Conservation (phyloP, 1,139 yeast species). For the Hansenula anomala region DNA sequence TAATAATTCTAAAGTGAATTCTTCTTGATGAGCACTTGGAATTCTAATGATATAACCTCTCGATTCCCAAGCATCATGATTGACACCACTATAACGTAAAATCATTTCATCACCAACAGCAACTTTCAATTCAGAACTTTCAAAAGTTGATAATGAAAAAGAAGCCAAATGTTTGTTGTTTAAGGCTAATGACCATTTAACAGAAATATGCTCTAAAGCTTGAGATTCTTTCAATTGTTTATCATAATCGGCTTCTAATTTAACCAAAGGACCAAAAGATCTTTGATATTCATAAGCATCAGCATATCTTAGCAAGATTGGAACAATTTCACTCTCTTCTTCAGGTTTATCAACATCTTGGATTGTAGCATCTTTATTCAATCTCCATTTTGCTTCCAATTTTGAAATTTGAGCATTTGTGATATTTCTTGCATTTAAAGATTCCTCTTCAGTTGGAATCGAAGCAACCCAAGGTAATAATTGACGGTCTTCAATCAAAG, state of each 20-base stretch:
- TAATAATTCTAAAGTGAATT: slow-evolving; percentile 72
- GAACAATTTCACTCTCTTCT: slow-evolving; percentile 60
- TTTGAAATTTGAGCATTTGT: slow-evolving; percentile 64
- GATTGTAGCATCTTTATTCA: slow-evolving; percentile 63
- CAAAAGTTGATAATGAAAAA: slow-evolving; percentile 64
- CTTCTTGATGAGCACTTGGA: slow-evolving; percentile 66
- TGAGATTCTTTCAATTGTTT: slow-evolving; percentile 72
- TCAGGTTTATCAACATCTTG: slow-evolving; percentile 48
- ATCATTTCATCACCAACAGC: slow-evolving; percentile 84
- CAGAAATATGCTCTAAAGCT: slow-evolving; percentile 68
- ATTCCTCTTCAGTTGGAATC: slow-evolving; percentile 62
- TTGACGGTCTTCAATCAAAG: slow-evolving; percentile 75
- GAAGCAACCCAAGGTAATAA: slow-evolving; percentile 80
- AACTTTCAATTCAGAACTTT: slow-evolving; percentile 62
- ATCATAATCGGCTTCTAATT: slow-evolving; percentile 79
- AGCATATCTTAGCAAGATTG: slow-evolving; percentile 69
- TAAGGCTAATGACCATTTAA: slow-evolving; percentile 70
- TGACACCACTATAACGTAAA: slow-evolving; percentile 52
- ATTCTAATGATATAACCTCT: slow-evolving; percentile 67
- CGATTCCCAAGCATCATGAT: slow-evolving; percentile 60
- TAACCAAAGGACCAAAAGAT: slow-evolving; percentile 78
- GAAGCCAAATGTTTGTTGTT: slow-evolving; percentile 66
- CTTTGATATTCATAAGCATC: slow-evolving; percentile 88
- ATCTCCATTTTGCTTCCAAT: slow-evolving; percentile 80
- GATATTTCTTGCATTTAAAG: slow-evolving; percentile 47